Evolutionary conservation across 495 filamentous ascomycete genomes (phyloP).

Genomic region (Penicillium subrubescens): DNA sequence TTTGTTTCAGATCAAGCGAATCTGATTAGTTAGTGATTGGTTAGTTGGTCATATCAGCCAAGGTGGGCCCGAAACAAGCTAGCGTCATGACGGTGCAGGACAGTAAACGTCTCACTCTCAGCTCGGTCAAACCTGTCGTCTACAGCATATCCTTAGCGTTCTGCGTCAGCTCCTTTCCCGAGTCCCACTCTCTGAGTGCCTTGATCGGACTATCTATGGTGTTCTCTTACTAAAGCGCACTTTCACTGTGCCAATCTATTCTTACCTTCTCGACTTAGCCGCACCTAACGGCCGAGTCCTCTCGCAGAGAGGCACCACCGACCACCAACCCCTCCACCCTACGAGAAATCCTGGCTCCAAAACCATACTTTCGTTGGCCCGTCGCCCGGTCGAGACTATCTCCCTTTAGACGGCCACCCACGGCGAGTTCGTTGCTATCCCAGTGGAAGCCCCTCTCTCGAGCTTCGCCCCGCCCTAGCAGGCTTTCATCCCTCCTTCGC

Average conservation of each 20-base stretch:
- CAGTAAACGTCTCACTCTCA: background rate
- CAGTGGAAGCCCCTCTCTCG: constrained; percentile 18
- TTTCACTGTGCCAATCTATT: background rate
- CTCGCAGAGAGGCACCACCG: constrained; percentile 9
- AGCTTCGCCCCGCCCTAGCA: constrained; percentile 23
- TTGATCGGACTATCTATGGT: no score
- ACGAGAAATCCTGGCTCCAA: constrained; percentile 44
- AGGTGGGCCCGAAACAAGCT: background rate
- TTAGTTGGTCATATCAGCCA: background rate
- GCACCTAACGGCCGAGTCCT: background rate
- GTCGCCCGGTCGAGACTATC: constrained; percentile 23
- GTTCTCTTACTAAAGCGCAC: background rate
- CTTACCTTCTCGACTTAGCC: background rate
- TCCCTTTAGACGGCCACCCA: constrained; percentile 25
- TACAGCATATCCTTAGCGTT: constrained; percentile 4
- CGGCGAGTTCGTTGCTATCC: constrained; percentile 17
- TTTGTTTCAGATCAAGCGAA: background rate
- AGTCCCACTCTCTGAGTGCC: background rate
- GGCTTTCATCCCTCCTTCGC: constrained; percentile 33
- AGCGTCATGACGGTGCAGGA: constrained; percentile 15
- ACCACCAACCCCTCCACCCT: background rate
- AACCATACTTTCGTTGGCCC: constrained; percentile 36
- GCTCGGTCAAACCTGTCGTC: background rate
- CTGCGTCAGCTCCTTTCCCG: background rate
- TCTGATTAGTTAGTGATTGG: background rate